Conservation (phyloP, 108 stramenopile species). For the Epipyxis sp. region DNA sequence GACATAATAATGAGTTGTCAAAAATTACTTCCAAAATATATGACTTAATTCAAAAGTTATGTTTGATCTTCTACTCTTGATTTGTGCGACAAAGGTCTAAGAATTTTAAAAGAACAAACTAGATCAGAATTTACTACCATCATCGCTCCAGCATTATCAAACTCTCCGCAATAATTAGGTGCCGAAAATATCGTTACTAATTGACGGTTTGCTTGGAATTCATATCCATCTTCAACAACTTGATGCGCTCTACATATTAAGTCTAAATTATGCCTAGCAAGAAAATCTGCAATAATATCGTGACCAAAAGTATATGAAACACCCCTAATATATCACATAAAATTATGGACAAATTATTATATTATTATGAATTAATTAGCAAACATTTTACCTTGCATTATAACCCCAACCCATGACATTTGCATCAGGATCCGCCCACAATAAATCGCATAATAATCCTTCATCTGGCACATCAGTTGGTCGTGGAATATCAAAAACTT, state of each 20-base stretch:
- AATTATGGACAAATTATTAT: background rate
- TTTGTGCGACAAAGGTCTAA: slow-evolving; percentile 30
- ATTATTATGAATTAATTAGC: background rate
- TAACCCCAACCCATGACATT: slow-evolving; percentile 59
- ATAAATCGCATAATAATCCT: slow-evolving; percentile 84
- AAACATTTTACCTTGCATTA: slow-evolving; percentile 4
- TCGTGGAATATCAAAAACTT: slow-evolving; percentile 73
- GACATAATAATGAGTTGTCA: too few species aligned
- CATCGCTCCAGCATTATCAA: slow-evolving; percentile 35
- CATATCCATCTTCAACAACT: slow-evolving; percentile 57
- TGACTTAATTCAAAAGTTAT: too few species aligned
- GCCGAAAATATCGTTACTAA: slow-evolving; percentile 53
- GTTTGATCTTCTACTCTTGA: slow-evolving; percentile 7
- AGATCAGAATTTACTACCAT: slow-evolving; percentile 26
- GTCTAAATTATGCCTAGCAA: slow-evolving; percentile 47
- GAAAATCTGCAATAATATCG: slow-evolving; percentile 49
- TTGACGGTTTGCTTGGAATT: slow-evolving; percentile 51
- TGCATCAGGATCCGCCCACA: slow-evolving; percentile 88
- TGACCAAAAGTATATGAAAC: slow-evolving; percentile 55
- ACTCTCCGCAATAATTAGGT: slow-evolving; percentile 36
- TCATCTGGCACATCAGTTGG: slow-evolving; percentile 87
- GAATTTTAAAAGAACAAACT: slow-evolving; percentile 30
- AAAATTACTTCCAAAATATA: too few species aligned
- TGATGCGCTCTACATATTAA: slow-evolving; percentile 53
- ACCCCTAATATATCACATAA: slow-evolving; percentile 23